Conservation (phyloP, 208 protist species). For the Leishmania aethiopica region DNA sequence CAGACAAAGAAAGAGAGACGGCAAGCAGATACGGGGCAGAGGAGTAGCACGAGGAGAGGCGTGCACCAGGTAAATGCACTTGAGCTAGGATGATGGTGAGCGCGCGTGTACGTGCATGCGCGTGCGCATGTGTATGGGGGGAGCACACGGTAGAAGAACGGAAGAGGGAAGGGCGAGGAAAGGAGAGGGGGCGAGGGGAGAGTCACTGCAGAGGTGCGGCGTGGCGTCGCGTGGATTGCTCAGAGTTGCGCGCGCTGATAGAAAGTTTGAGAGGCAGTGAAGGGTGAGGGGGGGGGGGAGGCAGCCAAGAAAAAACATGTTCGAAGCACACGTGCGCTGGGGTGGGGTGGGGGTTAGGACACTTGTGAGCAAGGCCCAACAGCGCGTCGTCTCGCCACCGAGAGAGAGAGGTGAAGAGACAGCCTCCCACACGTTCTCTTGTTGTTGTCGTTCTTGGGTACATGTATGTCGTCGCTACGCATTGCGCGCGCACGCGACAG, state of each 20-base stretch:
- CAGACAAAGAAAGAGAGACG: neutral
- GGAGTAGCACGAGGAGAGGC: neutral
- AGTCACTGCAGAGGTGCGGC: neutral
- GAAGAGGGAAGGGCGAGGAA: neutral
- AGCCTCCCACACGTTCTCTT: too few species aligned
- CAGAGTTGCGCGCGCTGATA: neutral
- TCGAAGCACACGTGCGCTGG: too few species aligned
- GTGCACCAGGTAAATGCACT: too few species aligned
- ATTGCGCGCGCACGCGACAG: too few species aligned
- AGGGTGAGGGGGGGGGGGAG: too few species aligned
- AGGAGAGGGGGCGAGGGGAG: neutral
- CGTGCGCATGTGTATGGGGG: neutral
- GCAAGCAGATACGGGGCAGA: neutral
- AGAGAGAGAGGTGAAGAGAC: too few species aligned
- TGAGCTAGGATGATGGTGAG: neutral
- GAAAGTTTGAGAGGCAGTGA: neutral
- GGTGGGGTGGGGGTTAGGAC: too few species aligned
- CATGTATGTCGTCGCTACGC: too few species aligned
- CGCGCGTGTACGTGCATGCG: neutral
- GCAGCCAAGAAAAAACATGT: too few species aligned
- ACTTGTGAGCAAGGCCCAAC: too few species aligned
- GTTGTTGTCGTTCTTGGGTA: too few species aligned
- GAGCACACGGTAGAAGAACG: neutral
- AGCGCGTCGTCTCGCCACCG: too few species aligned
- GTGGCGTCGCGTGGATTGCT: neutral